Percentiles rank a stretch among this genome's conserved stretches.
These are phyloP conservation scores for Quercus engelmannii DNA, from an alignment of 306 rosid genomes.

Conservation along the genomic window DNA sequence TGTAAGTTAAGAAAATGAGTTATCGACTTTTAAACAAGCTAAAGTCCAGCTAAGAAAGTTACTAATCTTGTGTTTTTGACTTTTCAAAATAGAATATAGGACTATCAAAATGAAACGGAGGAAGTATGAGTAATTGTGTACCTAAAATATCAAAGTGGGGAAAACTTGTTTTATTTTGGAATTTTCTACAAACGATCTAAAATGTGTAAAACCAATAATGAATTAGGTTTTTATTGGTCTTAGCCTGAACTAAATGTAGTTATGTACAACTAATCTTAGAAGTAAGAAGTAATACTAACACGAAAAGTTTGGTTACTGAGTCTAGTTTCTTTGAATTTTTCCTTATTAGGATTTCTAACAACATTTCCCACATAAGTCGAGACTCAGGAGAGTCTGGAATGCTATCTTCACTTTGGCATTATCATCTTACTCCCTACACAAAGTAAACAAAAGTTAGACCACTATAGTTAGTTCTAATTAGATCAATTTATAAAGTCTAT, in stretches of 20 bases:
- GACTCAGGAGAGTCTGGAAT: constrained; percentile 56
- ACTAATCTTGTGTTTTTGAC: too few species aligned
- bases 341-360: constrained; percentile 68
- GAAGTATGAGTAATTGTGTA: too few species aligned
- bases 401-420: constrained; percentile 68
- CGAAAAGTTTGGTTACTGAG: constrained; percentile 66
- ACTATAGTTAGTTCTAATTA: neutral
- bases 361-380: constrained; percentile 71
- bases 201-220: neutral
- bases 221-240: neutral
- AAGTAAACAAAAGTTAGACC: neutral
- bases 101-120: too few species aligned
- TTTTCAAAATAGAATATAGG: too few species aligned
- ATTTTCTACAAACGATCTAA: neutral
- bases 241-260: neutral
- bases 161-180: neutral
- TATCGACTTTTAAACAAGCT: too few species aligned
- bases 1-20: too few species aligned
- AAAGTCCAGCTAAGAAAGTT: too few species aligned
- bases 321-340: constrained; percentile 76
- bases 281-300: constrained; percentile 35
- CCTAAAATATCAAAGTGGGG: neutral
- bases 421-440: constrained; percentile 53
- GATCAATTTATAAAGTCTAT: too few species aligned
- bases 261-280: neutral